These are phyloP conservation scores for Fusarium sacchari DNA, from an alignment of 2,329 filamentous ascomycete species.

Conservation along the genomic window DNA sequence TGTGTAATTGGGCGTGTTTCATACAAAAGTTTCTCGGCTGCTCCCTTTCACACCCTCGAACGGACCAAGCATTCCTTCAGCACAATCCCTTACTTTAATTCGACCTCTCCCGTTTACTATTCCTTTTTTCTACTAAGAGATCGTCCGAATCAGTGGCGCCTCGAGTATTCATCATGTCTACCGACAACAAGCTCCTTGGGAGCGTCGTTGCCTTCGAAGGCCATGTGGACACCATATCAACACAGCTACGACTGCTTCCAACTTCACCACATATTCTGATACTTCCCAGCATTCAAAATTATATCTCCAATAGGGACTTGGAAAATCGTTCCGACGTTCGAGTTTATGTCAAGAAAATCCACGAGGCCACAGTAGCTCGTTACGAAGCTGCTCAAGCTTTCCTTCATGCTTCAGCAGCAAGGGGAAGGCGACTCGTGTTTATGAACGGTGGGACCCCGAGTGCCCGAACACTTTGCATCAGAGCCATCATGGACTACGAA, in stretches of 20 bases:
- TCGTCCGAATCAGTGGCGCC: constrained; percentile 25
- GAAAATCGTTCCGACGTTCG: constrained; percentile 46
- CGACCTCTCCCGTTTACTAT: not conserved
- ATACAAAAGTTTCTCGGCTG: constrained; percentile 18
- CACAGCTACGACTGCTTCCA: constrained; percentile 69
- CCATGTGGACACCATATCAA: constrained; percentile 62
- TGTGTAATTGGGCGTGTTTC: constrained; percentile 17
- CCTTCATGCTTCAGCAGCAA: constrained; percentile 56
- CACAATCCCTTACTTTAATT: constrained; percentile 18
- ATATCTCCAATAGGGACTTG: constrained; percentile 50
- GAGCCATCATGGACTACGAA: constrained; percentile 62
- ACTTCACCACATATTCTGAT: constrained; percentile 67
- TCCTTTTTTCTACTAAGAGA: constrained; percentile 4
- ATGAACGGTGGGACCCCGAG: constrained; percentile 67
- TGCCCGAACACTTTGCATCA: constrained; percentile 65
- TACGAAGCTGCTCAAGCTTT: constrained; percentile 62
- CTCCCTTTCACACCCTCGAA: constrained; percentile 22
- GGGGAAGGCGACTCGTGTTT: constrained; percentile 66
- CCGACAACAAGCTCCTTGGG: constrained; percentile 49
- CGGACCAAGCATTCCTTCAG: constrained; percentile 22
- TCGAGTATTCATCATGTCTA: constrained; percentile 39
- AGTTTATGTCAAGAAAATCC: constrained; percentile 58
- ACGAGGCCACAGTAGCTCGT: constrained; percentile 60
- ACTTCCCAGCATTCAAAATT: constrained; percentile 62
- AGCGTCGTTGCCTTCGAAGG: constrained; percentile 71